Evolutionary conservation across 768 basidiomycete genomes (phyloP).

Genomic region (Rhodotorula graminis): DNA sequence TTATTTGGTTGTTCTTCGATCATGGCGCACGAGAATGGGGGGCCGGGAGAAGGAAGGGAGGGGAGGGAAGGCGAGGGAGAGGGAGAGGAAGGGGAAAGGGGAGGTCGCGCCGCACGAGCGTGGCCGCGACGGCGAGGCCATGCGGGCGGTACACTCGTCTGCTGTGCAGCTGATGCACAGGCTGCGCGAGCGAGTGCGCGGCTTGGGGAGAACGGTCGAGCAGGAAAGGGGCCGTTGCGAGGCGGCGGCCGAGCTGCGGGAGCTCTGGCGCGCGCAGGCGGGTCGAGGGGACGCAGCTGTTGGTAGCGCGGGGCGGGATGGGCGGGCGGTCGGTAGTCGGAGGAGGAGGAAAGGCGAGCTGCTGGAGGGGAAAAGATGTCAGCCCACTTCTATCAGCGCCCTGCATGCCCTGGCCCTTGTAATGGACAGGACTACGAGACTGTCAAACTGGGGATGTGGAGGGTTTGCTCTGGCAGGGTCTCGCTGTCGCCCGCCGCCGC

Average conservation of each 20-base stretch:
- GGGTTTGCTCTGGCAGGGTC: neutral
- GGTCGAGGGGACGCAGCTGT: no score
- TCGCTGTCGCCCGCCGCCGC: neutral
- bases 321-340: neutral
- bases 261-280: no score
- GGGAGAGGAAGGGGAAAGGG: neutral
- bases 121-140: no score
- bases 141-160: no score
- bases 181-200: neutral
- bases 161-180: neutral
- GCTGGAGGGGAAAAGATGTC: neutral
- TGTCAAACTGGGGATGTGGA: conserved; percentile 4
- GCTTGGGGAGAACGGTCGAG: no score
- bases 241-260: no score
- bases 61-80: no score
- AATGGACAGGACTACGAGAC: neutral
- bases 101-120: neutral
- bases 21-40: neutral
- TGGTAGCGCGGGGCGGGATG: neutral
- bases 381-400: conserved; percentile 3
- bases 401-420: neutral
- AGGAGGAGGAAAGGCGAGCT: neutral
- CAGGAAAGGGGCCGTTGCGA: no score
- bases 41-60: neutral
- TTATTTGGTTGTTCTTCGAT: neutral